Evolutionary conservation across 345 rosid genomes (phyloP).

Genomic region (Sisymbrium irio): DNA sequence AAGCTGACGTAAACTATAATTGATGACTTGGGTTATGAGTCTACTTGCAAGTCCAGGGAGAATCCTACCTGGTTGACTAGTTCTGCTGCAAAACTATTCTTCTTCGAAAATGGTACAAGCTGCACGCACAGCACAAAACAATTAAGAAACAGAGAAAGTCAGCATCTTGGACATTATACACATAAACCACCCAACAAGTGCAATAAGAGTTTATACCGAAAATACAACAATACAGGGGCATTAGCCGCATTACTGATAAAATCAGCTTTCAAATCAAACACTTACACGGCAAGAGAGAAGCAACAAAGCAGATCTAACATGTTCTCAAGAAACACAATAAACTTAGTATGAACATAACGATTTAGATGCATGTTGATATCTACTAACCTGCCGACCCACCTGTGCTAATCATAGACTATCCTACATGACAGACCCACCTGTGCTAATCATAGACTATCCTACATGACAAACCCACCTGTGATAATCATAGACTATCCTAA

Average conservation of each 20-base stretch:
- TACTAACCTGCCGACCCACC: slow-evolving; percentile 61
- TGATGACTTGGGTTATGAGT: too few relatives aligned
- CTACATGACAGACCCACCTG: slow-evolving; percentile 54
- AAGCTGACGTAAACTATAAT: too few relatives aligned
- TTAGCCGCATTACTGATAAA: background rate
- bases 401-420: slow-evolving; percentile 36
- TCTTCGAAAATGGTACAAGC: slow-evolving; percentile 53
- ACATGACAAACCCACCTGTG: slow-evolving; percentile 52
- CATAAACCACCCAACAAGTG: slow-evolving; percentile 11
- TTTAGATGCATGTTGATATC: slow-evolving; percentile 11
- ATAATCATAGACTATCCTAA: slow-evolving; percentile 31
- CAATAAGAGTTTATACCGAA: slow-evolving; percentile 2
- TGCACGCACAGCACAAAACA: slow-evolving; percentile 24
- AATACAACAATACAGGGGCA: background rate
- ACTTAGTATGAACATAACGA: background rate
- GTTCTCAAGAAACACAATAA: slow-evolving; percentile 1
- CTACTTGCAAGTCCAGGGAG: background rate
- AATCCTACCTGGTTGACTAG: slow-evolving; percentile 19
- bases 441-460: slow-evolving; percentile 30
- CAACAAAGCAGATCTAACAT: slow-evolving; percentile 4
- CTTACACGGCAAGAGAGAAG: background rate
- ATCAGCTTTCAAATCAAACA: slow-evolving; percentile 19
- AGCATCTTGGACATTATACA: background rate
- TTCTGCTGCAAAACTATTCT: slow-evolving; percentile 34
- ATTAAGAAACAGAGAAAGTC: background rate